Conservation (phyloP, 257 asterid species). For the Nicotiana obtusifolia region DNA sequence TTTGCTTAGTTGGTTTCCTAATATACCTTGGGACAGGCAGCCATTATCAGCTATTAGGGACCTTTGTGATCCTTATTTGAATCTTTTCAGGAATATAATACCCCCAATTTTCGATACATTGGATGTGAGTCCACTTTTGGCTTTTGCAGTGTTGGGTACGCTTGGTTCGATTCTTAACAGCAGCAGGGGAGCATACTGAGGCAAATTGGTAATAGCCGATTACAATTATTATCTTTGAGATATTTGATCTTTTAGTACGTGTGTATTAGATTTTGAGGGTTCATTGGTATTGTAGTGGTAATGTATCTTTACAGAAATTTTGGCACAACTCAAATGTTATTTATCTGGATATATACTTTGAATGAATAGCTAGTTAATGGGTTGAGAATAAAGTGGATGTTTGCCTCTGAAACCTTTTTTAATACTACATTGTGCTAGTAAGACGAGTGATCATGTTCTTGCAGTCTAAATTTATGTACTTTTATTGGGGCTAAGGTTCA, state of each 20-base stretch:
- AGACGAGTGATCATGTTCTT: background rate
- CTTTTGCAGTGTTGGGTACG: constrained; percentile 77
- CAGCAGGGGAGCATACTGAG: constrained; percentile 44
- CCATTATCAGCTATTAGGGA: constrained; percentile 89
- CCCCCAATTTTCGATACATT: constrained; percentile 75
- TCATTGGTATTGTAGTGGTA: background rate
- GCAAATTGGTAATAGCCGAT: background rate
- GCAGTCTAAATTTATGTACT: background rate
- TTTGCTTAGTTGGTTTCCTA: constrained; percentile 92
- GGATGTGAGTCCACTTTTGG: constrained; percentile 84
- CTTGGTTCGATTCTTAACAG: constrained; percentile 63
- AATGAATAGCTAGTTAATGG: background rate
- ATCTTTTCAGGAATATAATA: constrained; percentile 73
- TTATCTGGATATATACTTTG: background rate
- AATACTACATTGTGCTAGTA: background rate
- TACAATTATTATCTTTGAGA: background rate
- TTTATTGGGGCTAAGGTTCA: background rate
- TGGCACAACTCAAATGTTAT: background rate
- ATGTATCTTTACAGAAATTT: background rate
- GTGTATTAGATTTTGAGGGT: background rate
- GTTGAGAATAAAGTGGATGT: background rate
- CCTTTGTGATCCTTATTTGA: constrained; percentile 92
- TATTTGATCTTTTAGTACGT: background rate
- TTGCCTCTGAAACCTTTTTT: background rate
- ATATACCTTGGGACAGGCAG: constrained; percentile 93